A percentile compares a stretch with the other conserved stretches of the same genome.
These are phyloP conservation scores for Cornus suecica DNA, from an alignment of 148 eudicot species.

Conservation along the genomic window DNA sequence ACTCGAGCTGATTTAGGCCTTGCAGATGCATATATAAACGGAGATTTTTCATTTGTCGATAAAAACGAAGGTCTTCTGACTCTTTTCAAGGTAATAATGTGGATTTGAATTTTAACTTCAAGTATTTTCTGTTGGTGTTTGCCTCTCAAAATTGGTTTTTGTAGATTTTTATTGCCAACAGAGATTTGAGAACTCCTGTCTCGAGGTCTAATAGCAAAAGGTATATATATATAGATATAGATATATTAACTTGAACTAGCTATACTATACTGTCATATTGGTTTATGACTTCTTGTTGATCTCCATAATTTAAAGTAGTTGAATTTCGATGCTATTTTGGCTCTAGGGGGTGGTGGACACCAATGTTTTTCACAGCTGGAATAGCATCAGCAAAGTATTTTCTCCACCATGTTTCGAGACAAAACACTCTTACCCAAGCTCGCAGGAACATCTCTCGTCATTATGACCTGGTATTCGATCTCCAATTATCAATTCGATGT, in stretches of 20 bases:
- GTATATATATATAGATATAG: too few relatives aligned
- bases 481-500: background rate
- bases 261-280: background rate
- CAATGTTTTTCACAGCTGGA: slow-evolving; percentile 75
- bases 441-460: slow-evolving; percentile 93
- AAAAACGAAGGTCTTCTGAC: slow-evolving; percentile 62
- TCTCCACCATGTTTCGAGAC: slow-evolving; percentile 63
- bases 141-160: slow-evolving; percentile 9
- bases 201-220: slow-evolving; percentile 38
- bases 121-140: slow-evolving; percentile 3
- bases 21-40: slow-evolving; percentile 80
- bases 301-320: background rate
- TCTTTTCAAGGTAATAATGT: slow-evolving; percentile 61
- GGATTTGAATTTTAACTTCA: background rate
- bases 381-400: slow-evolving; percentile 88
- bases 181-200: slow-evolving; percentile 54
- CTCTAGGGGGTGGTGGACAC: slow-evolving; percentile 98
- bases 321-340: background rate
- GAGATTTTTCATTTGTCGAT: slow-evolving; percentile 78
- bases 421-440: slow-evolving; percentile 85
- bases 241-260: background rate
- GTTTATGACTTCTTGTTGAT: background rate
- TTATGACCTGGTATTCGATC: slow-evolving; percentile 72
- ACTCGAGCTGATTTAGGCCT: slow-evolving; percentile 81
- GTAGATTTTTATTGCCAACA: slow-evolving; percentile 63